phyloP scores from a whole-genome alignment of 108 stramenopile genomes.

The Cyclotella atomus region DNA sequence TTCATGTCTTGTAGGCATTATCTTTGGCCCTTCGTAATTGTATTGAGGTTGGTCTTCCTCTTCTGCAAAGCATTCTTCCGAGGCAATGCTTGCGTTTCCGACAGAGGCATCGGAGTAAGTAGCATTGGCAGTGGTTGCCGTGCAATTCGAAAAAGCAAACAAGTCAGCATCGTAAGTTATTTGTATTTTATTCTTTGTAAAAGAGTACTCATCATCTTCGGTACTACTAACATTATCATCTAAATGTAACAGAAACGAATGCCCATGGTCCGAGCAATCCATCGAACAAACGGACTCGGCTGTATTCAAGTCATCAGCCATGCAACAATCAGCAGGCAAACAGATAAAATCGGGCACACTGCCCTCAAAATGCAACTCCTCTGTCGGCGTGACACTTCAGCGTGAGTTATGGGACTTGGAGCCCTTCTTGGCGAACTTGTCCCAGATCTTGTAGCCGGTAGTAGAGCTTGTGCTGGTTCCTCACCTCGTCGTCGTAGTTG shows the following conservation, averaged over 20 bases:
- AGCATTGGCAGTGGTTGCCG: background rate
- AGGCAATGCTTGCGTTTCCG: constrained; percentile 3
- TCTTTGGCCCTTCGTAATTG: background rate
- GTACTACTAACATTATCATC: background rate
- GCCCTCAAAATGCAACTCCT: background rate
- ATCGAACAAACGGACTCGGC: background rate
- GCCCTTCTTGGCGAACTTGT: background rate
- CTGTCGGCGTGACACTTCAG: background rate
- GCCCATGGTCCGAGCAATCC: background rate
- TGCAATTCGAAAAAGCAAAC: background rate
- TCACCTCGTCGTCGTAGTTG: background rate
- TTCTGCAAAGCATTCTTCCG: background rate
- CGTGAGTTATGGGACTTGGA: background rate
- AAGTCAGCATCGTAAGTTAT: background rate
- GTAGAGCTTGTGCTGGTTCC: background rate
- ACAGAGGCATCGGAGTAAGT: background rate
- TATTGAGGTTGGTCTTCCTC: background rate
- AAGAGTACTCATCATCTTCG: background rate
- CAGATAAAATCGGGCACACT: background rate
- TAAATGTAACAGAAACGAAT: background rate
- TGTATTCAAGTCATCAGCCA: background rate
- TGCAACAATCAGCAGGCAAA: background rate
- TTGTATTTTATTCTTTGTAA: background rate
- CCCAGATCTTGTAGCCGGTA: background rate
- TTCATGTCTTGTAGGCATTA: background rate